A percentile compares a stretch with the other conserved stretches of the same genome.
Conservation (phyloP, 1,284 basidiomycete genomes). For the Porogramme epimiltina region DNA sequence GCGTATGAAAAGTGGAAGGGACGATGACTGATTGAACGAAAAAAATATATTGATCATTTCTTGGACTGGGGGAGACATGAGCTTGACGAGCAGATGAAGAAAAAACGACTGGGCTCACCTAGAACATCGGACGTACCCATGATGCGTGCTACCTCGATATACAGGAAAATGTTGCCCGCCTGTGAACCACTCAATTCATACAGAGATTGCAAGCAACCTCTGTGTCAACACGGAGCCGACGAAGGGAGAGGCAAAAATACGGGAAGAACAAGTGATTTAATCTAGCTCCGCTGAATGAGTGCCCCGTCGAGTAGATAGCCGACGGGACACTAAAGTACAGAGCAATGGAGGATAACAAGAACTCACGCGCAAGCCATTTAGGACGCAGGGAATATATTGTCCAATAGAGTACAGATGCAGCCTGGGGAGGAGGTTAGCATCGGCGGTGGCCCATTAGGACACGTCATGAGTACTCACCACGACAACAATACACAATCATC, state of each 20-base stretch:
- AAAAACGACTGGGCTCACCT: too few relatives aligned
- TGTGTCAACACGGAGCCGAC: slow-evolving; percentile 20
- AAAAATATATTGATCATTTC: too few relatives aligned
- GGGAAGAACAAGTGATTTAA: slow-evolving; percentile 34
- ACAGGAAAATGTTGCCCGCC: slow-evolving; percentile 50
- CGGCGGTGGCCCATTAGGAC: neutral
- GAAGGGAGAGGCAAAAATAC: slow-evolving; percentile 49
- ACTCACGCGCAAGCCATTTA: slow-evolving; percentile 12
- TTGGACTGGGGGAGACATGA: too few relatives aligned
- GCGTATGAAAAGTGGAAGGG: slow-evolving; percentile 34
- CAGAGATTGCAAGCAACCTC: slow-evolving; percentile 24
- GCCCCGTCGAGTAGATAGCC: slow-evolving; percentile 57
- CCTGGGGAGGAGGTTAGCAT: slow-evolving; percentile 15
- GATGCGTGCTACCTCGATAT: too few relatives aligned
- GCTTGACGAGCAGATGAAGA: too few relatives aligned
- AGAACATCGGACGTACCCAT: too few relatives aligned
- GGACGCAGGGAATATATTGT: slow-evolving; percentile 32
- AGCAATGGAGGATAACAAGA: slow-evolving; percentile 9
- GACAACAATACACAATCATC: slow-evolving; percentile 31
- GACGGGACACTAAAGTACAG: slow-evolving; percentile 82
- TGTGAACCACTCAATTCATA: slow-evolving; percentile 55
- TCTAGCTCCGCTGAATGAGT: slow-evolving; percentile 87
- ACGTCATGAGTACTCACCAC: slow-evolving; percentile 24
- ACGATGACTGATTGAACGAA: too few relatives aligned
- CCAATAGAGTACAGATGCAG: slow-evolving; percentile 35